Evolutionary conservation across 495 filamentous ascomycete genomes (phyloP).

Genomic region (Choiromyces venosus): DNA sequence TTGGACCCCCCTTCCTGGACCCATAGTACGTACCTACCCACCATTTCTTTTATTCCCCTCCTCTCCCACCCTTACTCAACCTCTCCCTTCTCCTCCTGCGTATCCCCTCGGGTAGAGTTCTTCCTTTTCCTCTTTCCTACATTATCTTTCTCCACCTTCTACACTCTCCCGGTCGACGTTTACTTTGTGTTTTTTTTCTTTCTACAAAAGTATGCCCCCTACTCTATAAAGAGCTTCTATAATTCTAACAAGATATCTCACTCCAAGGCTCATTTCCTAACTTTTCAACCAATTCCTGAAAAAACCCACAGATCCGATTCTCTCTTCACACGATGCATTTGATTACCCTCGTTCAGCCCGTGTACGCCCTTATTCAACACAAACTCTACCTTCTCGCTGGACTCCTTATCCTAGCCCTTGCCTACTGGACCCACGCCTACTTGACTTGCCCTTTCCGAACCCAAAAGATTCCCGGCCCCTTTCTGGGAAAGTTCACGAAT

Average conservation of each 20-base stretch:
- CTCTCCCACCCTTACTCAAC: neutral
- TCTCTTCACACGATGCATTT: neutral
- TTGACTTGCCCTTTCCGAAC: constrained; percentile 23
- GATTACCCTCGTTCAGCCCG: neutral
- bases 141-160: neutral
- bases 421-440: constrained; percentile 22
- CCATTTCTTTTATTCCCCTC: neutral
- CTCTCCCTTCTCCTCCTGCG: neutral
- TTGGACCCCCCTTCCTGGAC: neutral
- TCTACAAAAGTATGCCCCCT: neutral
- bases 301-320: neutral
- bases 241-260: neutral
- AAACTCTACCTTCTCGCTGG: constrained; percentile 6
- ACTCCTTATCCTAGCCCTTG: constrained; percentile 6
- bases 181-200: neutral
- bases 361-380: constrained; percentile 13
- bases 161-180: neutral
- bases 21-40: neutral
- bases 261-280: neutral
- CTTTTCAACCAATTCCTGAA: neutral
- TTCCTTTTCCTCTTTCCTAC: neutral
- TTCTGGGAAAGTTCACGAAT: constrained; percentile 62
- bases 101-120: neutral
- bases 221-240: neutral
- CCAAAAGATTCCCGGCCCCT: constrained; percentile 53